phyloP scores from a whole-genome alignment of 352 stramenopile species.

The Pythium aristosporum region DNA sequence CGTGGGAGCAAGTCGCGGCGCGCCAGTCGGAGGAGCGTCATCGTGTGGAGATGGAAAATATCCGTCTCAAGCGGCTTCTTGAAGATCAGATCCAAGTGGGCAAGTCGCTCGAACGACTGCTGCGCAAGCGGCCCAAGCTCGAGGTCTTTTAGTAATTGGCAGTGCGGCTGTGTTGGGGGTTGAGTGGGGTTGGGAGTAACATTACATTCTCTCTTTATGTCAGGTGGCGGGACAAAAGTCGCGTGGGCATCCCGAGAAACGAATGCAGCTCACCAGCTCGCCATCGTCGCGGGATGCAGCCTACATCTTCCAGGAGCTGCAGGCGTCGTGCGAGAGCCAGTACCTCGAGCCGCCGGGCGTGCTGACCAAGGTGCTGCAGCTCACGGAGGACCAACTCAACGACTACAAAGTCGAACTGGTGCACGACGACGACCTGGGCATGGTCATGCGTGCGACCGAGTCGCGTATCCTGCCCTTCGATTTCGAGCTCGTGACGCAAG shows the following conservation, averaged over 20 bases:
- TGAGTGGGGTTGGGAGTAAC: too few relatives aligned
- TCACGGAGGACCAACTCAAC: not conserved
- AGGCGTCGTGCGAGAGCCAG: not conserved
- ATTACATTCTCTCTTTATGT: too few relatives aligned
- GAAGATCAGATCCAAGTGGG: slow-evolving; percentile 23
- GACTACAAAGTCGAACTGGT: not conserved
- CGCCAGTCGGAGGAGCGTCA: slow-evolving; percentile 19
- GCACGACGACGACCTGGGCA: slow-evolving; percentile 5
- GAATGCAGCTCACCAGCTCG: not conserved
- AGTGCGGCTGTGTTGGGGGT: too few relatives aligned
- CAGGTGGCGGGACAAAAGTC: too few relatives aligned
- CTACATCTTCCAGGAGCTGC: slow-evolving; percentile 7
- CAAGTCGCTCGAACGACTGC: slow-evolving; percentile 17
- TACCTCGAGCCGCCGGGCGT: not conserved
- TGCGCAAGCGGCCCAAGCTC: slow-evolving; percentile 12
- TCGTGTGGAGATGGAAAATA: slow-evolving; percentile 14
- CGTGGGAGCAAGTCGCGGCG: slow-evolving; percentile 17
- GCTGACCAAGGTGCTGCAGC: not conserved
- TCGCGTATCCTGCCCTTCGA: slow-evolving; percentile 14
- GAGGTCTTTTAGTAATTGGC: not conserved
- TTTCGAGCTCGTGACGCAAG: slow-evolving; percentile 5
- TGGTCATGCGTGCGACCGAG: slow-evolving; percentile 7
- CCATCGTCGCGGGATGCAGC: not conserved
- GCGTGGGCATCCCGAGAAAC: not conserved
- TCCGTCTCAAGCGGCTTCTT: slow-evolving; percentile 10